Evolutionary conservation across 2,329 filamentous ascomycete genomes (phyloP).

Genomic region (Aotearoamyces nothofagi): DNA sequence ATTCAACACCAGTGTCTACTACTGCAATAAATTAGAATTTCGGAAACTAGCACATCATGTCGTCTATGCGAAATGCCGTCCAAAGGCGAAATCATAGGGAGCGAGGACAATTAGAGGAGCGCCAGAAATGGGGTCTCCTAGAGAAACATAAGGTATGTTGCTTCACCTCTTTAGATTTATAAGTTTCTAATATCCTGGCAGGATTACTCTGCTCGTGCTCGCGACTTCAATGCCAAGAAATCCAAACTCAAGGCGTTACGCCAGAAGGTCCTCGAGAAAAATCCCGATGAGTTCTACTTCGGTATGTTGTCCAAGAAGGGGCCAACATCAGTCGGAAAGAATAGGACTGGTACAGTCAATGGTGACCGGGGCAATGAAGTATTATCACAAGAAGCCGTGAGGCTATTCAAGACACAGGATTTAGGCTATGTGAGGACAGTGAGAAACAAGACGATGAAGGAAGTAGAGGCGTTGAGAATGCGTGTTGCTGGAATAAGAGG

Average conservation of each 20-base stretch:
- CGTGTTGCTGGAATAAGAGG: slow-evolving; percentile 26
- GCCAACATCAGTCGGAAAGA: slow-evolving; percentile 33
- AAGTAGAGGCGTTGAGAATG: slow-evolving; percentile 39
- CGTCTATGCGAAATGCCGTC: slow-evolving; percentile 48
- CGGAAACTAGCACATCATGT: too few species aligned
- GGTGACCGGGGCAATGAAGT: slow-evolving; percentile 41
- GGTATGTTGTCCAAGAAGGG: slow-evolving; percentile 51
- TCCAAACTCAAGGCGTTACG: slow-evolving; percentile 40
- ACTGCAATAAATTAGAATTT: too few species aligned
- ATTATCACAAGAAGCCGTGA: slow-evolving; percentile 39
- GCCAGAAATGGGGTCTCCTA: slow-evolving; percentile 75
- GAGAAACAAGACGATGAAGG: slow-evolving; percentile 41
- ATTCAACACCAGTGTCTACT: too few species aligned
- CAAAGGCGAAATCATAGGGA: slow-evolving; percentile 79
- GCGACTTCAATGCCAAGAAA: slow-evolving; percentile 53
- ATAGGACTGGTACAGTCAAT: slow-evolving; percentile 37
- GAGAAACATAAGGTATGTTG: slow-evolving; percentile 76
- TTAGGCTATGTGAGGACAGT: slow-evolving; percentile 48
- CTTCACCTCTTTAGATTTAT: slow-evolving; percentile 1
- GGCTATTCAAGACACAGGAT: slow-evolving; percentile 55
- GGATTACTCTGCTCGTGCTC: slow-evolving; percentile 50
- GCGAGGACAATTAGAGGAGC: slow-evolving; percentile 72
- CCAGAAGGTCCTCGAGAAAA: slow-evolving; percentile 47
- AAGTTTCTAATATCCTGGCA: slow-evolving; percentile 10
- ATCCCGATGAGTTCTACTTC: slow-evolving; percentile 62